Percentiles rank a stretch among this genome's conserved stretches.
Conservation (phyloP, 78 protist genomes). For the Bodo saltans region DNA sequence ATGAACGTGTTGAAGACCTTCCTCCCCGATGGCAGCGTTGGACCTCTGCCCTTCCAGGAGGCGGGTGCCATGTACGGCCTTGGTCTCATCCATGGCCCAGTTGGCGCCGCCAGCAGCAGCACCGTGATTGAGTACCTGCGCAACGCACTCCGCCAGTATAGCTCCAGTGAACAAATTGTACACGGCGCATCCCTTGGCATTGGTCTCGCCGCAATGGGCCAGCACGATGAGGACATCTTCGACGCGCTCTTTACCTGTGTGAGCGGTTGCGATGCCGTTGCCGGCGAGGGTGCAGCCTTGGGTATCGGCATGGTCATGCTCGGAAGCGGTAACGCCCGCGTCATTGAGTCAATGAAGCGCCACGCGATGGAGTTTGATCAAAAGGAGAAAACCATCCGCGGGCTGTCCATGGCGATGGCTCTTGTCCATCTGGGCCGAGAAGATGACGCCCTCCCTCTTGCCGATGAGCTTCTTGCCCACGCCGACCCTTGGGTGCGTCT, state of each 20-base stretch:
- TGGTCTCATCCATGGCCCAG: constrained; percentile 92
- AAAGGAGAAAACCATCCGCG: constrained; percentile 96
- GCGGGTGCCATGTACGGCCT: constrained; percentile 96
- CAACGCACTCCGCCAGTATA: neutral
- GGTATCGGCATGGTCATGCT: constrained; percentile 93
- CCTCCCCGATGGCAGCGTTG: constrained; percentile 55
- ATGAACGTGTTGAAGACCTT: constrained; percentile 59
- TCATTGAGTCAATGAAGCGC: constrained; percentile 77
- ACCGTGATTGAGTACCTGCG: neutral
- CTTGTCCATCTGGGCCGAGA: constrained; percentile 81
- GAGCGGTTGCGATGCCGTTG: constrained; percentile 76
- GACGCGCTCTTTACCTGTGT: constrained; percentile 65
- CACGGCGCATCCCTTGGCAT: constrained; percentile 97
- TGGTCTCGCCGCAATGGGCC: constrained; percentile 89
- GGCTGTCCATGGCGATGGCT: constrained; percentile 82
- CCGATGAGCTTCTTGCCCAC: constrained; percentile 69
- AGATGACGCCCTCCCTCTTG: constrained; percentile 71
- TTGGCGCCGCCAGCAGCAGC: constrained; percentile 58
- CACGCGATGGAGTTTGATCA: constrained; percentile 93
- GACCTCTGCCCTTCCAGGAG: constrained; percentile 71
- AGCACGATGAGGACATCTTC: constrained; percentile 4
- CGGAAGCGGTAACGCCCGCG: constrained; percentile 65
- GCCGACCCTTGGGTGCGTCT: constrained; percentile 73
- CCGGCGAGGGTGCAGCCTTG: constrained; percentile 95
- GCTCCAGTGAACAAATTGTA: constrained; percentile 45